Evolutionary conservation across 768 basidiomycete genomes (phyloP).

Genomic region (Tulasnella sp.): DNA sequence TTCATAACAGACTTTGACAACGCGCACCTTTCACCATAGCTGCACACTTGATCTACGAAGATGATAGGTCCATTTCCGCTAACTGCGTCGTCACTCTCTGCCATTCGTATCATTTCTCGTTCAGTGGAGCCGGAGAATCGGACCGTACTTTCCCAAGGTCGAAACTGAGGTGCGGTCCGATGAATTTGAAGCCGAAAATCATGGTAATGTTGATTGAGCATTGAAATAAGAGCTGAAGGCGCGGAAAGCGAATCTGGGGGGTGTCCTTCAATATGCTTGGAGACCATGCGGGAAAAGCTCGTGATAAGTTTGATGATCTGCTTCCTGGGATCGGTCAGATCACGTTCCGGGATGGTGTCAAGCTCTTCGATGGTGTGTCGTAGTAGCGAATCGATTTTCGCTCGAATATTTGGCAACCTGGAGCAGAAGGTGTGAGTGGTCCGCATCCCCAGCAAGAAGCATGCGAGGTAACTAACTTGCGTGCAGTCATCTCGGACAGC

Average conservation of each 20-base stretch:
- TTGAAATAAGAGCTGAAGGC: too few relatives aligned
- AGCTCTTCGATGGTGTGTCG: slow-evolving; percentile 28
- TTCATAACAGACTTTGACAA: too few relatives aligned
- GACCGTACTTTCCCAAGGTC: slow-evolving; percentile 24
- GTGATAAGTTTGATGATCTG: slow-evolving; percentile 41
- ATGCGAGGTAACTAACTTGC: slow-evolving; percentile 33
- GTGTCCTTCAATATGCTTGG: slow-evolving; percentile 38
- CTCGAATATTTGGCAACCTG: slow-evolving; percentile 51
- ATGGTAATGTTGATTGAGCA: too few relatives aligned
- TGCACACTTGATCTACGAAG: slow-evolving; percentile 16
- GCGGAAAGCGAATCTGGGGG: too few relatives aligned
- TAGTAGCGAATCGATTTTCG: slow-evolving; percentile 41
- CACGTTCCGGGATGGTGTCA: slow-evolving; percentile 34
- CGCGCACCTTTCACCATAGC: too few relatives aligned
- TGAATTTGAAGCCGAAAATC: too few relatives aligned
- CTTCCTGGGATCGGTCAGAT: slow-evolving; percentile 41
- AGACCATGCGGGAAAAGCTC: slow-evolving; percentile 36
- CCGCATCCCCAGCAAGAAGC: neutral
- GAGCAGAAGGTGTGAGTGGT: neutral
- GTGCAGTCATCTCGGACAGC: slow-evolving; percentile 48
- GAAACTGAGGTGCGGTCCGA: too few relatives aligned
- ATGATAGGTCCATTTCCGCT: too few relatives aligned
- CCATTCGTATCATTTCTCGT: too few relatives aligned
- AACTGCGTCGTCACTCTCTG: too few relatives aligned
- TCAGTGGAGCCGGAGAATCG: too few relatives aligned